phyloP scores from a whole-genome alignment of 2,329 filamentous ascomycete species.

The Aureobasidium sp. region DNA sequence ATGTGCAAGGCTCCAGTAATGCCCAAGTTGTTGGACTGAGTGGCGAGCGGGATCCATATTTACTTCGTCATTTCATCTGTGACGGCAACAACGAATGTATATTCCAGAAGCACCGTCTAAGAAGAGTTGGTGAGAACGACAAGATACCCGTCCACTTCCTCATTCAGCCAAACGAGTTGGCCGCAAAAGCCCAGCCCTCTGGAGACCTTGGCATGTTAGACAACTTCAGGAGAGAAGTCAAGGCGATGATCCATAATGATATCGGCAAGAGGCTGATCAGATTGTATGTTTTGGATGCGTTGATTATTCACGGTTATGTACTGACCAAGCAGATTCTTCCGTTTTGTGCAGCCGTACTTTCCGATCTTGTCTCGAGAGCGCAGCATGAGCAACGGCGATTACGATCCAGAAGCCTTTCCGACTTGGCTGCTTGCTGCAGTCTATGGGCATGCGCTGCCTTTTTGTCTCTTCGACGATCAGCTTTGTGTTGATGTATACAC shows the following conservation, averaged over 20 bases:
- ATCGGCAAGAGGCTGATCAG: constrained; percentile 33
- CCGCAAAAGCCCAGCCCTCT: constrained; percentile 30
- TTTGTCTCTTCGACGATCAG: constrained; percentile 38
- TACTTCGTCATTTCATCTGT: constrained; percentile 28
- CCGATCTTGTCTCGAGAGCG: constrained; percentile 35
- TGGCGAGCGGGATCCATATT: constrained; percentile 28
- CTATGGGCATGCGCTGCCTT: constrained; percentile 39
- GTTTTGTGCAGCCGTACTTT: constrained; percentile 40
- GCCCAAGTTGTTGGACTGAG: constrained; percentile 28
- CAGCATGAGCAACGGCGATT: constrained; percentile 24
- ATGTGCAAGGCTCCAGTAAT: constrained; percentile 27
- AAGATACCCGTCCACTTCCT: constrained; percentile 29
- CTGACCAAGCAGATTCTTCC: constrained; percentile 26
- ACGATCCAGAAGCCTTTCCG: constrained; percentile 29
- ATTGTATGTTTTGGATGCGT: constrained; percentile 22
- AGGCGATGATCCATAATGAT: constrained; percentile 26
- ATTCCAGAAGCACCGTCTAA: constrained; percentile 27
- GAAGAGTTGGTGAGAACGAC: constrained; percentile 21
- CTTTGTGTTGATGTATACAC: constrained; percentile 30
- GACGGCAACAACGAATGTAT: constrained; percentile 29
- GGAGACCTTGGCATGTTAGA: constrained; percentile 22
- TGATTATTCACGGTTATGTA: neutral
- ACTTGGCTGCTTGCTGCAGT: constrained; percentile 36
- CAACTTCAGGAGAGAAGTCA: constrained; percentile 25
- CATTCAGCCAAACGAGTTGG: constrained; percentile 29